Evolutionary conservation across 768 basidiomycete genomes (phyloP).

Genomic region (Leccinum imitatum): DNA sequence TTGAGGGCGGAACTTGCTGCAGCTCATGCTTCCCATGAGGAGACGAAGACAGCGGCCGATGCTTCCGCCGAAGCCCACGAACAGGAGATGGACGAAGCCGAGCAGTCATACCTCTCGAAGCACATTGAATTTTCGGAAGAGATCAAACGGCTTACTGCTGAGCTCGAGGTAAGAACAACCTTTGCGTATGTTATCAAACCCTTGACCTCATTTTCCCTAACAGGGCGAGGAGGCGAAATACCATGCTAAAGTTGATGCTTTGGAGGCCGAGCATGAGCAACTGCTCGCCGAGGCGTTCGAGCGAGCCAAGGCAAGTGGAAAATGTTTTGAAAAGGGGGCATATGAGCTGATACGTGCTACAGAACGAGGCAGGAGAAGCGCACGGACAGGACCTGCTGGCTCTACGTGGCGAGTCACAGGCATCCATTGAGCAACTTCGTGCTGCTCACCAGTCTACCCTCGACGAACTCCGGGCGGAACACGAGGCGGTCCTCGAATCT

Average conservation of each 20-base stretch:
- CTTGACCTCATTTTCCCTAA: constrained; percentile 1
- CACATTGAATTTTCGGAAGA: constrained; percentile 55
- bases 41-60: constrained; percentile 44
- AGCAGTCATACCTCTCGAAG: constrained; percentile 47
- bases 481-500: constrained; percentile 56
- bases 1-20: constrained; percentile 48
- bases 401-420: constrained; percentile 64
- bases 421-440: constrained; percentile 68
- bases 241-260: constrained; percentile 59
- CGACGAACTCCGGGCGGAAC: constrained; percentile 62
- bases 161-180: constrained; percentile 59
- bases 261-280: constrained; percentile 62
- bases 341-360: constrained; percentile 12
- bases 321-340: background rate
- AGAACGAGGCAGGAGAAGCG: constrained; percentile 69
- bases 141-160: constrained; percentile 52
- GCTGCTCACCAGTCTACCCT: constrained; percentile 58
- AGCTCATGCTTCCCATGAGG: constrained; percentile 47
- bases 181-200: background rate
- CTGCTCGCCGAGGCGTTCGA: constrained; percentile 71
- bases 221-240: constrained; percentile 74
- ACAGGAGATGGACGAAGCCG: constrained; percentile 50
- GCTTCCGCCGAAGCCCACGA: constrained; percentile 48
- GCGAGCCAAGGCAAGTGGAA: constrained; percentile 63
- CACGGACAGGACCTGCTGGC: constrained; percentile 72